Evolutionary conservation across 2,329 filamentous ascomycete genomes (phyloP).

Genomic region (Colletotrichum sp.): DNA sequence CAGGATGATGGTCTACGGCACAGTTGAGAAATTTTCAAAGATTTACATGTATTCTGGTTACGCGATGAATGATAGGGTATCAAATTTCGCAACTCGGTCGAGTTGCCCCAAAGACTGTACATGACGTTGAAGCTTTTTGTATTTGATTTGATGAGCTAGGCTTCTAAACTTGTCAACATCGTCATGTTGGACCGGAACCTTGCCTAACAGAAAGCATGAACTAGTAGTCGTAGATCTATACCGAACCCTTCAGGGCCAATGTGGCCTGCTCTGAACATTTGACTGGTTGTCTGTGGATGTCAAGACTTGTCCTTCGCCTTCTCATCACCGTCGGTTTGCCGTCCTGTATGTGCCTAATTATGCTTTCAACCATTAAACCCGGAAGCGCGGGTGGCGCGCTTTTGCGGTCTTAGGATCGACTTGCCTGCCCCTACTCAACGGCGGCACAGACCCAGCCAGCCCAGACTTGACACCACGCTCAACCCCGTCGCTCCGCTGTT

Average conservation of each 20-base stretch:
- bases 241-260: neutral
- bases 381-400: neutral
- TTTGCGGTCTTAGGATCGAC: neutral
- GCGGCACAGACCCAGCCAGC: neutral
- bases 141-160: neutral
- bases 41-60: no score
- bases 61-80: neutral
- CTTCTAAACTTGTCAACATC: neutral
- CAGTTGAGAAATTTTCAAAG: no score
- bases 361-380: neutral
- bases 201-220: neutral
- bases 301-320: neutral
- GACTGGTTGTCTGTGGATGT: neutral
- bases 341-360: accelerated
- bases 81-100: neutral
- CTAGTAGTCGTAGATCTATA: accelerated
- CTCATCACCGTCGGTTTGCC: accelerated
- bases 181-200: no score
- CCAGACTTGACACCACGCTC: neutral
- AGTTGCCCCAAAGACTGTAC: neutral
- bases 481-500: neutral
- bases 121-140: neutral
- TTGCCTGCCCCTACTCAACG: neutral
- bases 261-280: neutral
- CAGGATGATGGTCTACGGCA: neutral